A percentile compares a stretch with the other conserved stretches of the same genome.
Conservation (phyloP, 2,329 filamentous ascomycete genomes). For the Sporothrix brunneoviolacea region DNA sequence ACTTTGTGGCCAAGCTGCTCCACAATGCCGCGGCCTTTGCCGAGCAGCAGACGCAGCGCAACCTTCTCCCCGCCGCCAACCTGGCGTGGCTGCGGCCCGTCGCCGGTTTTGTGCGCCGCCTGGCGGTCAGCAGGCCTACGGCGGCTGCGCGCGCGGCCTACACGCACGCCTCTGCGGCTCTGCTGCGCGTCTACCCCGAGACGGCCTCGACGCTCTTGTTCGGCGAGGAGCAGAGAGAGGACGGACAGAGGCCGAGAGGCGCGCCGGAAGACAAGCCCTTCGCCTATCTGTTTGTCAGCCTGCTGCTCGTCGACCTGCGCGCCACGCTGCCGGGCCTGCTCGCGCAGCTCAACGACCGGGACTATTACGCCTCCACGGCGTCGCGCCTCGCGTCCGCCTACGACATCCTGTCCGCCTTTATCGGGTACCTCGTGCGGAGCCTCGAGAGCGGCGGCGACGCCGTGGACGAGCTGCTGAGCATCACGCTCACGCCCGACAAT, state of each 20-base stretch:
- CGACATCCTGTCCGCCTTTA: constrained; percentile 55
- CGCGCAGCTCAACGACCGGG: constrained; percentile 46
- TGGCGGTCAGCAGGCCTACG: constrained; percentile 50
- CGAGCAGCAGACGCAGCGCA: background rate
- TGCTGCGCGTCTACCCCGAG: constrained; percentile 49
- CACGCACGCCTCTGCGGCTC: constrained; percentile 49
- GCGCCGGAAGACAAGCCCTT: constrained; percentile 41
- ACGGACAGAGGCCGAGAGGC: background rate
- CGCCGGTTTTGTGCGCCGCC: constrained; percentile 41
- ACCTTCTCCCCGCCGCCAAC: constrained; percentile 32
- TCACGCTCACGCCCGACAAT: constrained; percentile 43
- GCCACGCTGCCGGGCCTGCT: constrained; percentile 56
- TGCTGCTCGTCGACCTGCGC: constrained; percentile 60
- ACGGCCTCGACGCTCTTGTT: constrained; percentile 46
- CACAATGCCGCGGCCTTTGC: constrained; percentile 31
- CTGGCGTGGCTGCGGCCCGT: constrained; percentile 47
- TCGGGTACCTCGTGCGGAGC: constrained; percentile 49
- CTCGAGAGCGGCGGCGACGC: constrained; percentile 45
- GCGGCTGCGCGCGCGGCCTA: constrained; percentile 50
- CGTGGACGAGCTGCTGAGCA: background rate
- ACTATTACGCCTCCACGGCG: constrained; percentile 44
- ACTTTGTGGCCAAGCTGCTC: constrained; percentile 49
- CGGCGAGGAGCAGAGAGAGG: constrained; percentile 6
- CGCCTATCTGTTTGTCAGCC: constrained; percentile 56
- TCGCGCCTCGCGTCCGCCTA: constrained; percentile 53